Evolutionary conservation across 805 yeast species (phyloP).

Genomic region (Suhomyces emberorum): DNA sequence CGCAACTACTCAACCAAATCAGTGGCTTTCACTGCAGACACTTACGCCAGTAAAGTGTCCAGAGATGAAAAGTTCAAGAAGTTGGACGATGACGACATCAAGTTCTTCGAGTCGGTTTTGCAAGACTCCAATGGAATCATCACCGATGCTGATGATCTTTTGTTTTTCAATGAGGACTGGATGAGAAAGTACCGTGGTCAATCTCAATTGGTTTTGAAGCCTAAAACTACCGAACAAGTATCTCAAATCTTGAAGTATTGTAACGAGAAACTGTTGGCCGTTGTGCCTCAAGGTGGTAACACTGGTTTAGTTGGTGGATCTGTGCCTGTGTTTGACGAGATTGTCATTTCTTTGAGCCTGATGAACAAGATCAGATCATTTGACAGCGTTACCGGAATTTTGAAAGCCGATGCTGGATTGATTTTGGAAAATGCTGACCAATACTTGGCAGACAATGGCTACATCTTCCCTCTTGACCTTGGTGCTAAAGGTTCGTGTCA

Average conservation of each 20-base stretch:
- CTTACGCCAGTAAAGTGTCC: conserved; percentile 56
- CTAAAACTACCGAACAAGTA: conserved; percentile 76
- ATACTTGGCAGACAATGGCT: conserved; percentile 73
- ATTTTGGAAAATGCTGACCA: conserved; percentile 83
- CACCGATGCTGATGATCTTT: conserved; percentile 60
- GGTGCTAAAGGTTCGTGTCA: conserved; percentile 98
- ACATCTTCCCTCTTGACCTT: conserved; percentile 87
- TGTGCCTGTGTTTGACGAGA: conserved; percentile 87
- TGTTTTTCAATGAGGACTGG: conserved; percentile 83
- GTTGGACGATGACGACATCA: conserved; percentile 55
- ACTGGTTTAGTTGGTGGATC: conserved; percentile 97
- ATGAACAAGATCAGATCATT: conserved; percentile 79
- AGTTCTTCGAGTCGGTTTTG: conserved; percentile 57
- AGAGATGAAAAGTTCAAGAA: conserved; percentile 50
- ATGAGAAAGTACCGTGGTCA: conserved; percentile 93
- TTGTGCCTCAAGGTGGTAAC: conserved; percentile 97
- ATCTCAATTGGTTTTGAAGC: conserved; percentile 75
- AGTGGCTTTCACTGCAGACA: conserved; percentile 63
- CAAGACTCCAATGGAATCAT: conserved; percentile 46
- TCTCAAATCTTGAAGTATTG: conserved; percentile 75
- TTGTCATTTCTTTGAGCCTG: conserved; percentile 64
- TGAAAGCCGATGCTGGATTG: conserved; percentile 88
- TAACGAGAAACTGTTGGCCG: conserved; percentile 70
- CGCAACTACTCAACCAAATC: conserved; percentile 27
- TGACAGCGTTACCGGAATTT: conserved; percentile 77